Conservation (phyloP, 1,284 basidiomycete species). For the Leccinum solheimii region DNA sequence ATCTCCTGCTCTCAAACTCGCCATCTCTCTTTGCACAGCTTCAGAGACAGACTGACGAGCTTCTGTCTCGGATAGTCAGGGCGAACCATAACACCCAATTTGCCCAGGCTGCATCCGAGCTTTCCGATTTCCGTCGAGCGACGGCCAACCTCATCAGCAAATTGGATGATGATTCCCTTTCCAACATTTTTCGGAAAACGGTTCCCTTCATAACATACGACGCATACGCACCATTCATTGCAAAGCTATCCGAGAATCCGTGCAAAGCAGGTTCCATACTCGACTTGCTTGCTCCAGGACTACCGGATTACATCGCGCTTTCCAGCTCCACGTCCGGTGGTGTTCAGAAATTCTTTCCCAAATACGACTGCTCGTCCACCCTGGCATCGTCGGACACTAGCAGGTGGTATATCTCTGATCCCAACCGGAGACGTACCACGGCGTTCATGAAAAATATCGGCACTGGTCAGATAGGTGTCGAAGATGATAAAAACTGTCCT, state of each 20-base stretch:
- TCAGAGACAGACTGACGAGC: background rate
- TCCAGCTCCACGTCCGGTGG: background rate
- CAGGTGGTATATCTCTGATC: background rate
- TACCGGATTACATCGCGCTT: background rate
- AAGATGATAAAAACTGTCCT: background rate
- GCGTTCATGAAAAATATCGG: background rate
- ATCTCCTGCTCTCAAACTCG: conserved; percentile 5
- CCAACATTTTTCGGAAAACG: background rate
- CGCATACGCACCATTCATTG: background rate
- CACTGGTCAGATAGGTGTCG: background rate
- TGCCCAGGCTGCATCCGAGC: background rate
- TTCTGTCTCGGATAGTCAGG: background rate
- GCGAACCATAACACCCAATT: background rate
- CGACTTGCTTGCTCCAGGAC: background rate
- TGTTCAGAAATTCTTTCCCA: background rate
- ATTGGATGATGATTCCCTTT: background rate
- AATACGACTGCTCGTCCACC: background rate
- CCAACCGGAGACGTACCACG: background rate
- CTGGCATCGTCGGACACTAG: background rate
- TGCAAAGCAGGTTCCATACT: background rate
- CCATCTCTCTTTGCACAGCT: background rate
- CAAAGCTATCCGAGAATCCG: background rate
- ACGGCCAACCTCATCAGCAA: background rate
- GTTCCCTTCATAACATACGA: background rate
- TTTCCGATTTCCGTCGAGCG: background rate